These are phyloP conservation scores for Trichoderma sp. DNA, from an alignment of 2,329 filamentous ascomycete genomes.

Conservation along the genomic window DNA sequence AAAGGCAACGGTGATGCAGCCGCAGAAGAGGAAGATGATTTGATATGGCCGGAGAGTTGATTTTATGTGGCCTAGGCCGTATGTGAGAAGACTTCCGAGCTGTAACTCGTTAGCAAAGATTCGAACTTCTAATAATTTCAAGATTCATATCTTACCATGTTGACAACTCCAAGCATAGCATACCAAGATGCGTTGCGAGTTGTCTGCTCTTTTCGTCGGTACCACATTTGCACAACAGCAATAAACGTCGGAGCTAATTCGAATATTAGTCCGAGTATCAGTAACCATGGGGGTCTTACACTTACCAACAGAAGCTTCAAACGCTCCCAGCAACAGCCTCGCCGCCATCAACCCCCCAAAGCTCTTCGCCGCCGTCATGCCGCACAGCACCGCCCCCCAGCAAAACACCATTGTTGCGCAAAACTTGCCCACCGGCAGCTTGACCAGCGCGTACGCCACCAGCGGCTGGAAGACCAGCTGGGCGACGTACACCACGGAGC, in stretches of 20 bases:
- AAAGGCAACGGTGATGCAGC: slow-evolving; percentile 48
- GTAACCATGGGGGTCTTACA: background rate
- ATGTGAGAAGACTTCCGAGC: slow-evolving; percentile 37
- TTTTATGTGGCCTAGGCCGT: slow-evolving; percentile 37
- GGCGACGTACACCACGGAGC: slow-evolving; percentile 40
- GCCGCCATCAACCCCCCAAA: slow-evolving; percentile 49
- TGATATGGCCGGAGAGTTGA: slow-evolving; percentile 42
- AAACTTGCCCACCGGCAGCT: slow-evolving; percentile 57
- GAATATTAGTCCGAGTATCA: no score
- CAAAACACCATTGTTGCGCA: slow-evolving; percentile 51
- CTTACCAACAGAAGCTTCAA: slow-evolving; percentile 48
- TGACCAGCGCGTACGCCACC: slow-evolving; percentile 56
- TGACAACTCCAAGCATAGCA: slow-evolving; percentile 38
- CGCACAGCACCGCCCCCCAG: slow-evolving; percentile 55
- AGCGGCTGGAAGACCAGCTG: slow-evolving; percentile 51
- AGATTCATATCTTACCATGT: slow-evolving; percentile 27
- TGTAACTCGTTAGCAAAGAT: background rate
- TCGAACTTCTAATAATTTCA: no score
- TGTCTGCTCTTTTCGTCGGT: slow-evolving; percentile 39
- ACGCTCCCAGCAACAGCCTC: slow-evolving; percentile 49
- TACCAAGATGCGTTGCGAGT: slow-evolving; percentile 37
- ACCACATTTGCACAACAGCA: slow-evolving; percentile 42
- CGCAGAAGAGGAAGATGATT: slow-evolving; percentile 43
- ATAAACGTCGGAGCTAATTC: slow-evolving; percentile 35
- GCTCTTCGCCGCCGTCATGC: slow-evolving; percentile 54